These are phyloP conservation scores for Sporothrix luriei DNA, from an alignment of 2,329 filamentous ascomycete species.

Conservation along the genomic window DNA sequence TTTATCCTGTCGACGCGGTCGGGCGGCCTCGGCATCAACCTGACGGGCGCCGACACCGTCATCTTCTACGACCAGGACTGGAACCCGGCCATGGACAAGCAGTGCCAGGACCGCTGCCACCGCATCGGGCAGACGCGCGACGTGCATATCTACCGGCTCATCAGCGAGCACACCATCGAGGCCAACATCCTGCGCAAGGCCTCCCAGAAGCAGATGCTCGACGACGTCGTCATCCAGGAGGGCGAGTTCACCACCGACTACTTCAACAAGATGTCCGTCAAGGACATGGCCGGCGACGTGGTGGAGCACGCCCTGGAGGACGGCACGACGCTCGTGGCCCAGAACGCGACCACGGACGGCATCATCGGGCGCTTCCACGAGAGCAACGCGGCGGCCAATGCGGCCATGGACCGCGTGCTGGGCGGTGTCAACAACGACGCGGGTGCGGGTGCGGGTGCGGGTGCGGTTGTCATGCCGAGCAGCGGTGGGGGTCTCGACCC, in stretches of 20 bases:
- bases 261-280: constrained; percentile 75
- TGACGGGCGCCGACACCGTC: constrained; percentile 94
- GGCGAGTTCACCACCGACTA: constrained; percentile 97
- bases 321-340: constrained; percentile 26
- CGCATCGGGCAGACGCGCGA: constrained; percentile 97
- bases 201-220: constrained; percentile 95
- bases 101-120: constrained; percentile 96
- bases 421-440: constrained; percentile 61
- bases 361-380: constrained; percentile 51
- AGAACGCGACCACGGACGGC: constrained; percentile 33
- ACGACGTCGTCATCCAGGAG: constrained; percentile 97
- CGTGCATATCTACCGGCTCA: constrained; percentile 94
- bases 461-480: no score
- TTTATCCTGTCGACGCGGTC: constrained; percentile 96
- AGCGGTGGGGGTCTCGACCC: constrained; percentile 48
- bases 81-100: constrained; percentile 99
- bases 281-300: constrained; percentile 61
- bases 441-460: neutral
- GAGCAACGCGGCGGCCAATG: constrained; percentile 71
- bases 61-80: constrained; percentile 99
- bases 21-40: constrained; percentile 91
- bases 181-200: constrained; percentile 96
- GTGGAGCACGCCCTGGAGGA: constrained; percentile 38
- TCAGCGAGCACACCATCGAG: constrained; percentile 93
- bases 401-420: constrained; percentile 83